These are phyloP conservation scores for Trichoderma gamsii DNA, from an alignment of 495 filamentous ascomycete genomes.

Conservation along the genomic window DNA sequence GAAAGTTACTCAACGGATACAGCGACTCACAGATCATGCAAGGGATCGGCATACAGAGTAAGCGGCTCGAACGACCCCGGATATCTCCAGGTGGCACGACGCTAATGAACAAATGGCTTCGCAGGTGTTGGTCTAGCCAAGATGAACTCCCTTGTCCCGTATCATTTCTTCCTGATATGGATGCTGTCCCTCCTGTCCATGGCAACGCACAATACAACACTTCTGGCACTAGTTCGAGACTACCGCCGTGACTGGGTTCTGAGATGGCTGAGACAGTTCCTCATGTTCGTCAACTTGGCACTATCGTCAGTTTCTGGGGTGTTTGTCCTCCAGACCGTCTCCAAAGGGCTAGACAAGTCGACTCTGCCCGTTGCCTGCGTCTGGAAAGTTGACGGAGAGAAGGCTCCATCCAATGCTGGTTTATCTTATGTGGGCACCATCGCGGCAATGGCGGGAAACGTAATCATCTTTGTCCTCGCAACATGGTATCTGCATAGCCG, in stretches of 20 bases:
- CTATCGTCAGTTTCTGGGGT: constrained; percentile 45
- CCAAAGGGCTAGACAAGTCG: constrained; percentile 35
- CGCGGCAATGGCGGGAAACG: constrained; percentile 44
- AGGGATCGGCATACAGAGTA: constrained; percentile 51
- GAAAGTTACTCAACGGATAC: constrained; percentile 52
- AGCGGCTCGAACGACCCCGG: constrained; percentile 12
- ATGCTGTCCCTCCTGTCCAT: constrained; percentile 53
- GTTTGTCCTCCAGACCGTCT: constrained; percentile 42
- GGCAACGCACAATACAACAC: constrained; percentile 50
- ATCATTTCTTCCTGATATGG: constrained; percentile 61
- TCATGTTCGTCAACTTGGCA: constrained; percentile 54
- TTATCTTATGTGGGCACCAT: constrained; percentile 48
- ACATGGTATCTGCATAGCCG: constrained; percentile 52
- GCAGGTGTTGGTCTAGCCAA: constrained; percentile 44
- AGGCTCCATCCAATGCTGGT: constrained; percentile 25
- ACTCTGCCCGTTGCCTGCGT: constrained; percentile 51
- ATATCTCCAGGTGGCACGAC: not conserved
- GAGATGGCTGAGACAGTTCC: constrained; percentile 51
- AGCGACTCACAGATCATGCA: constrained; percentile 57
- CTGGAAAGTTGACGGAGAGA: constrained; percentile 30
- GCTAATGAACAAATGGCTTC: constrained; percentile 17
- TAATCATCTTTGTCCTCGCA: constrained; percentile 42
- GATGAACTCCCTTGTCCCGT: constrained; percentile 43
- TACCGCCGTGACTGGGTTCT: constrained; percentile 57
- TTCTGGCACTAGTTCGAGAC: constrained; percentile 51